Conservation (phyloP, 1,284 basidiomycete species). For the Boletellus sp. region DNA sequence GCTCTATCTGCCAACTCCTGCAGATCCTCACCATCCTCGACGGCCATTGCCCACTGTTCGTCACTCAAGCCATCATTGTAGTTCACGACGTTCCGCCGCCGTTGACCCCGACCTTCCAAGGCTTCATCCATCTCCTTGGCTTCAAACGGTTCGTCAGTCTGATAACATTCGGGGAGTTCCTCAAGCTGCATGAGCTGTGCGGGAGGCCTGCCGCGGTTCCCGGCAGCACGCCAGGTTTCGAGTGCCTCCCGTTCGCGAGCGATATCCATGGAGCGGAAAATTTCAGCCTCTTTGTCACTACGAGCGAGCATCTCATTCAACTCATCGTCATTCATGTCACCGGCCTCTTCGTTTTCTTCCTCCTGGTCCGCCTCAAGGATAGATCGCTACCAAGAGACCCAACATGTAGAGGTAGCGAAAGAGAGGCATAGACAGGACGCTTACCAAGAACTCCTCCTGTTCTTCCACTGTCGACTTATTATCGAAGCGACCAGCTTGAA, state of each 20-base stretch:
- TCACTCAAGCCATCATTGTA: slow-evolving; percentile 95
- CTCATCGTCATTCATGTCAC: slow-evolving; percentile 96
- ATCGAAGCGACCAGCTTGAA: slow-evolving; percentile 98
- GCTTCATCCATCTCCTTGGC: slow-evolving; percentile 64
- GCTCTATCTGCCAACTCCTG: slow-evolving; percentile 67
- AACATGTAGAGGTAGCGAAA: neutral
- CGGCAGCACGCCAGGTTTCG: slow-evolving; percentile 70
- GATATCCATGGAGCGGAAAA: slow-evolving; percentile 85
- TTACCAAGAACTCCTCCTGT: slow-evolving; percentile 89
- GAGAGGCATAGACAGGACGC: slow-evolving; percentile 28
- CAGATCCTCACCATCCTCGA: slow-evolving; percentile 87
- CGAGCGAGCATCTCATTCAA: slow-evolving; percentile 93
- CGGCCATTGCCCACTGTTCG: slow-evolving; percentile 88
- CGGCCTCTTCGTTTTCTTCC: slow-evolving; percentile 89
- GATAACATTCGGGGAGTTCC: slow-evolving; percentile 93
- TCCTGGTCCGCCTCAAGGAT: slow-evolving; percentile 89
- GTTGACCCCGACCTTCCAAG: slow-evolving; percentile 79
- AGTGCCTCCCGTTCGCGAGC: slow-evolving; percentile 74
- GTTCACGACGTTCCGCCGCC: slow-evolving; percentile 80
- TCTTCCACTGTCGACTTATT: slow-evolving; percentile 98
- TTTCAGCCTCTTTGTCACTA: slow-evolving; percentile 71
- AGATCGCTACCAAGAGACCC: slow-evolving; percentile 53
- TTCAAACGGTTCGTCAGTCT: slow-evolving; percentile 77
- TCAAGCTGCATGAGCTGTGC: slow-evolving; percentile 80
- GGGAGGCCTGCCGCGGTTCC: slow-evolving; percentile 79